These are phyloP conservation scores for Agaricus sinodeliciosus DNA, from an alignment of 768 basidiomycete species.

Conservation along the genomic window DNA sequence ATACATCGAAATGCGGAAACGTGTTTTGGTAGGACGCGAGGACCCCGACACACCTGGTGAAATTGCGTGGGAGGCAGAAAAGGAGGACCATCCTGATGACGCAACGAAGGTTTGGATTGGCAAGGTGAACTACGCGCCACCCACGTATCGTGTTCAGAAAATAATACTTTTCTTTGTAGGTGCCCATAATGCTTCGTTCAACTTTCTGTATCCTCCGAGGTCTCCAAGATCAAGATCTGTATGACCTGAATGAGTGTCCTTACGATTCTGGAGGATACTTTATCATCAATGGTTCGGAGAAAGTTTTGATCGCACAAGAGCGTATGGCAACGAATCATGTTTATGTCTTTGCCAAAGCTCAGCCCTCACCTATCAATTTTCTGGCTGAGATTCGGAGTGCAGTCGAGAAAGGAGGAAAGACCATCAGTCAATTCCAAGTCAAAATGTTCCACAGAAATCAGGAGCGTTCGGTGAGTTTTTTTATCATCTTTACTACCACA, in stretches of 20 bases:
- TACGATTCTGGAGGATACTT: constrained; percentile 99
- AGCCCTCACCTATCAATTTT: constrained; percentile 93
- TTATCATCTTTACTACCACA: neutral
- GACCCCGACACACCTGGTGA: constrained; percentile 83
- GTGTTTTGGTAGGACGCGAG: constrained; percentile 71
- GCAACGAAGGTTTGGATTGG: constrained; percentile 90
- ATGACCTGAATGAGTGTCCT: constrained; percentile 94
- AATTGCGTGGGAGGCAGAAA: constrained; percentile 68
- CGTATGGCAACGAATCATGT: constrained; percentile 99
- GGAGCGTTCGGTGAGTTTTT: constrained; percentile 72
- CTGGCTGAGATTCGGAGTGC: constrained; percentile 96
- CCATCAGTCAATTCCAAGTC: constrained; percentile 94
- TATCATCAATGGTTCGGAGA: constrained; percentile 99
- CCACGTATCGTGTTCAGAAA: neutral
- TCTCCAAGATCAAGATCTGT: constrained; percentile 73
- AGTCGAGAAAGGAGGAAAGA: constrained; percentile 97
- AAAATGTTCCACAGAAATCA: constrained; percentile 93
- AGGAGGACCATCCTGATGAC: constrained; percentile 56
- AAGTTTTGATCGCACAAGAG: constrained; percentile 99
- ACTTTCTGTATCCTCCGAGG: constrained; percentile 89
- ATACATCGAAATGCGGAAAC: constrained; percentile 93
- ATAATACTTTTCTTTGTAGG: constrained; percentile 38
- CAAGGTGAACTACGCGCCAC: constrained; percentile 49
- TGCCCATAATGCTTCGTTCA: constrained; percentile 96
- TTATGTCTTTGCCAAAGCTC: constrained; percentile 97